Evolutionary conservation across 495 filamentous ascomycete genomes (phyloP).

Genomic region (Penicillium samsonianum): DNA sequence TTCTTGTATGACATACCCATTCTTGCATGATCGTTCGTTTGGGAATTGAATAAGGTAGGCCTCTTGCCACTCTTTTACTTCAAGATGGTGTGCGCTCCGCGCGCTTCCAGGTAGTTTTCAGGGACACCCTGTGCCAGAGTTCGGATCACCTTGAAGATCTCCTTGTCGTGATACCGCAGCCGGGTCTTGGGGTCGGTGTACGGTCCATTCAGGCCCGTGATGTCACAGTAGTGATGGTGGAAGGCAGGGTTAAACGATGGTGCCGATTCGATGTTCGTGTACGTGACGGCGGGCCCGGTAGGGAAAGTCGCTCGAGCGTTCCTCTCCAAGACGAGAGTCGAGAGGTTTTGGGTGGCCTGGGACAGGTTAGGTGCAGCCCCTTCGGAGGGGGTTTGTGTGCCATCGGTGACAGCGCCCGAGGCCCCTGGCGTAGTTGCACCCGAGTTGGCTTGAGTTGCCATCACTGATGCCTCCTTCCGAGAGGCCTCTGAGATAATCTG

Average conservation of each 20-base stretch:
- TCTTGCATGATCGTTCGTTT: slow-evolving; percentile 1
- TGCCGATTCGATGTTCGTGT: slow-evolving; percentile 91
- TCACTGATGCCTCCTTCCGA: slow-evolving; percentile 76
- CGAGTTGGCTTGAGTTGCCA: slow-evolving; percentile 79
- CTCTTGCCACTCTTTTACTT: slow-evolving; percentile 56
- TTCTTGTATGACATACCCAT: not conserved
- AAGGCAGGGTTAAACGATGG: slow-evolving; percentile 75
- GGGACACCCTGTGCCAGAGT: slow-evolving; percentile 73
- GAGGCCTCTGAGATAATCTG: slow-evolving; percentile 89
- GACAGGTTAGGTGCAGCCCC: slow-evolving; percentile 67
- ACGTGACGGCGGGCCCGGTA: slow-evolving; percentile 74
- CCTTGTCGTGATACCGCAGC: slow-evolving; percentile 83
- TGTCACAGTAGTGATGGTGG: slow-evolving; percentile 85
- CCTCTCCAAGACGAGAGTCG: slow-evolving; percentile 82
- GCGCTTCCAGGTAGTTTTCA: slow-evolving; percentile 83
- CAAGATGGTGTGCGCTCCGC: slow-evolving; percentile 88
- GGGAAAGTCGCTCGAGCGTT: slow-evolving; percentile 46
- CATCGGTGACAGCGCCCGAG: slow-evolving; percentile 54
- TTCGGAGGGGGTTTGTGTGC: slow-evolving; percentile 59
- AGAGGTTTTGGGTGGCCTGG: slow-evolving; percentile 80
- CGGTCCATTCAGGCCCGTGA: slow-evolving; percentile 83
- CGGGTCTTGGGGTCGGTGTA: slow-evolving; percentile 95
- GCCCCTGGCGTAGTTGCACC: slow-evolving; percentile 72
- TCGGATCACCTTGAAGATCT: slow-evolving; percentile 81
- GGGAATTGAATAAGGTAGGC: not conserved